These are phyloP conservation scores for Fusarium neocosmosporiellum DNA, from an alignment of 2,329 filamentous ascomycete genomes.

Conservation along the genomic window DNA sequence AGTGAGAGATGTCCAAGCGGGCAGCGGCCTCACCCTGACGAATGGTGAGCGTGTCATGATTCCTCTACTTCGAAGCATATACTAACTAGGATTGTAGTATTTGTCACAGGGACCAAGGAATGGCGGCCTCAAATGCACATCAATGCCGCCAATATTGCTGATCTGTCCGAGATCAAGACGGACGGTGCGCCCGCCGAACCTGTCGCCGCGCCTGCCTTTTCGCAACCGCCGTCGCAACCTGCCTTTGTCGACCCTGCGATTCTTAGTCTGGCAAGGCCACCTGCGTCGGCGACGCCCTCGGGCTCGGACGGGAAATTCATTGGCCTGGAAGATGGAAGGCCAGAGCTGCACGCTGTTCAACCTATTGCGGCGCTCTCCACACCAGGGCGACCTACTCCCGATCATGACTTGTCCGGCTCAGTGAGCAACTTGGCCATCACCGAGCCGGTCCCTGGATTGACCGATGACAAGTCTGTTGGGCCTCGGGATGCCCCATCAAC, in stretches of 20 bases:
- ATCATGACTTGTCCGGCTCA: constrained; percentile 42
- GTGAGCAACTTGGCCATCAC: constrained; percentile 42
- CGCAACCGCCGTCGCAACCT: constrained; percentile 48
- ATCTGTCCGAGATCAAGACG: constrained; percentile 55
- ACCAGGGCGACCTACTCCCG: constrained; percentile 31
- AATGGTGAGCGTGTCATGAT: constrained; percentile 67
- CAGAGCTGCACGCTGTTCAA: constrained; percentile 27
- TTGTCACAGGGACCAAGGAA: constrained; percentile 55
- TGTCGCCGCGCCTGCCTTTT: constrained; percentile 40
- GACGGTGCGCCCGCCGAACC: constrained; percentile 42
- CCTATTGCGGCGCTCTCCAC: constrained; percentile 23
- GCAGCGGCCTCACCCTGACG: constrained; percentile 75
- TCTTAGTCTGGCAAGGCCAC: constrained; percentile 70
- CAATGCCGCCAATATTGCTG: constrained; percentile 57
- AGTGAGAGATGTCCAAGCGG: constrained; percentile 74
- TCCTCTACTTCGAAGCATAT: background rate
- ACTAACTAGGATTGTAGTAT: constrained; percentile 47
- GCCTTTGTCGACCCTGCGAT: constrained; percentile 86
- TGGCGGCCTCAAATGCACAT: constrained; percentile 59
- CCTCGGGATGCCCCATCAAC: constrained; percentile 39
- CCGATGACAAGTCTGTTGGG: constrained; percentile 33
- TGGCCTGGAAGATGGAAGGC: constrained; percentile 14
- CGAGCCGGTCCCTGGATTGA: constrained; percentile 23
- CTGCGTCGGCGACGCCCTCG: constrained; percentile 45
- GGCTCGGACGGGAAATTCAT: constrained; percentile 32